Percentiles rank a stretch among this genome's conserved stretches.
Evolutionary conservation across 345 rosid species (phyloP).

Genomic region (Euphorbia tirucalli): DNA sequence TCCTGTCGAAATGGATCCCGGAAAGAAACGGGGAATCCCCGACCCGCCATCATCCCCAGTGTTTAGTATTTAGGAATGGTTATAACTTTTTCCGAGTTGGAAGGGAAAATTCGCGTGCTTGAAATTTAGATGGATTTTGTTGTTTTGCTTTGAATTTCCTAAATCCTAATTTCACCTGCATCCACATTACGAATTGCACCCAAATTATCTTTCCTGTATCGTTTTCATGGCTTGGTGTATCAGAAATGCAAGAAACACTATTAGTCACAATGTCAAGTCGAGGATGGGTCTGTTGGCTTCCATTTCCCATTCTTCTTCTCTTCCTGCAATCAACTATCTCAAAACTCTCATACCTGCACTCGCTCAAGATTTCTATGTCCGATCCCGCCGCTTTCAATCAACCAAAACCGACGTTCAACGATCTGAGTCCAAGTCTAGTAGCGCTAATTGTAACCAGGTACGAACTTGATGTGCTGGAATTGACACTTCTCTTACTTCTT

Average conservation of each 20-base stretch:
- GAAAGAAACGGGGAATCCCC: too few species aligned
- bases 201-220: not conserved
- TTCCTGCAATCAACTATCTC: not conserved
- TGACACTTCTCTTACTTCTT: not conserved
- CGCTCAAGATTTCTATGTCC: constrained; percentile 9
- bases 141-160: too few species aligned
- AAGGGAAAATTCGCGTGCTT: too few species aligned
- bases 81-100: too few species aligned
- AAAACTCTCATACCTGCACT: not conserved
- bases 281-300: constrained; percentile 20
- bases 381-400: constrained; percentile 31
- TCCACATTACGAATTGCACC: too few species aligned
- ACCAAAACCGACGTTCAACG: constrained; percentile 8
- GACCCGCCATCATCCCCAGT: too few species aligned
- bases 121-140: too few species aligned
- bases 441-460: constrained; percentile 22
- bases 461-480: not conserved
- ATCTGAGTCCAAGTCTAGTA: not conserved
- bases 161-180: too few species aligned
- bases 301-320: not conserved
- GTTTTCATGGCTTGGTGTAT: constrained; percentile 28
- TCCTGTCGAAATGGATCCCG: too few species aligned
- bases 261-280: constrained; percentile 26
- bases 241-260: constrained; percentile 21
- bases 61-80: too few species aligned